Conservation (phyloP, 441 rosid species). For the Euphorbia schlechtendalii region DNA sequence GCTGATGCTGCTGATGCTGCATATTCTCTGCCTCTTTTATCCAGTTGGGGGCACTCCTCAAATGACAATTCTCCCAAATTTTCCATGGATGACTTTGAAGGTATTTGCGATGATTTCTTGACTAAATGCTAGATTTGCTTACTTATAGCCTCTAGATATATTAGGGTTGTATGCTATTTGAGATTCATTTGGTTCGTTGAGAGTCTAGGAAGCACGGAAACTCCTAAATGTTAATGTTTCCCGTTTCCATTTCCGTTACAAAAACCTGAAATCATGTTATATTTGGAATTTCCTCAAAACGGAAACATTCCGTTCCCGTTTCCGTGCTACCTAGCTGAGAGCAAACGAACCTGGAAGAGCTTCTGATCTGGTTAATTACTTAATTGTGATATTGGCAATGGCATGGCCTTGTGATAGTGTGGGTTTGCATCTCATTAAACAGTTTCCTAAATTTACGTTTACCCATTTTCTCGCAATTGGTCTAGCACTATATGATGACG, state of each 20-base stretch:
- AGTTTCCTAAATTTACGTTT: no score
- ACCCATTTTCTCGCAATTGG: no score
- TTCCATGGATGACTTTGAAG: slow-evolving; percentile 88
- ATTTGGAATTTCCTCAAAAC: no score
- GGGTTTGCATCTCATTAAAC: no score
- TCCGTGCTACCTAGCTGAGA: no score
- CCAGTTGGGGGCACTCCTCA: slow-evolving; percentile 36
- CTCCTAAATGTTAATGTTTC: no score
- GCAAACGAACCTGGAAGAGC: neutral
- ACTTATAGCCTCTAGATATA: neutral
- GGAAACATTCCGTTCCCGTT: no score
- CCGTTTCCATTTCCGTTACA: no score
- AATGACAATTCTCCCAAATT: slow-evolving; percentile 41
- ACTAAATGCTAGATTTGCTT: neutral
- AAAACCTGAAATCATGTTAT: no score
- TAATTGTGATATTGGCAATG: no score
- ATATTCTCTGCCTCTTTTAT: slow-evolving; percentile 36
- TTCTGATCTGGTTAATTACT: neutral
- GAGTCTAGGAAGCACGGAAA: no score
- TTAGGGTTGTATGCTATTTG: neutral
- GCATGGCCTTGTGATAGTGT: neutral
- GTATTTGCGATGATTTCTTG: slow-evolving; percentile 22
- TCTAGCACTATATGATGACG: neutral
- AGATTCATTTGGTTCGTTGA: neutral
- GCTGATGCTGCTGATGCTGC: slow-evolving; percentile 61